phyloP scores from a whole-genome alignment of 2,329 filamentous ascomycete genomes.

The Aspergillus sp. region DNA sequence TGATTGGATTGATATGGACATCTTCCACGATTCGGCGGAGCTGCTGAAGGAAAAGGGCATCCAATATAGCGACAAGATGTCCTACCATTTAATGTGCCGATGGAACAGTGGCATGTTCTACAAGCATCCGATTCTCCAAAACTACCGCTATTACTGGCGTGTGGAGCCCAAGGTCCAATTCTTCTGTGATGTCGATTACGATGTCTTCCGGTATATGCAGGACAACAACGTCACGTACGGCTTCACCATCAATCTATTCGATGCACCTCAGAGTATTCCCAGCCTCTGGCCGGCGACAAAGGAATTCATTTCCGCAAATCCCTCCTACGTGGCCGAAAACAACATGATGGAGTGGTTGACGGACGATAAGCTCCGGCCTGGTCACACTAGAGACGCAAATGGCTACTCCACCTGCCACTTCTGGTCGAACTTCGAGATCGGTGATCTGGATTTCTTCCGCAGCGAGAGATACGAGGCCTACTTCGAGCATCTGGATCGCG shows the following conservation, averaged over 20 bases:
- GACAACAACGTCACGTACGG: constrained; percentile 99
- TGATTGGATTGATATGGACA: constrained; percentile 80
- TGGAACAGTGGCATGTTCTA: constrained; percentile 99
- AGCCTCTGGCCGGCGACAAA: constrained; percentile 91
- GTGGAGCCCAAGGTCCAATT: constrained; percentile 98
- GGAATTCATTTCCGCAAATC: constrained; percentile 80
- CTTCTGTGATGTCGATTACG: constrained; percentile 98
- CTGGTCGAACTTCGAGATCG: constrained; percentile 98
- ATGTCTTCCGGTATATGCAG: constrained; percentile 95
- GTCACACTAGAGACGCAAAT: constrained; percentile 71
- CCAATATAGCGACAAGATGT: constrained; percentile 80
- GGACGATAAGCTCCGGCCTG: constrained; percentile 66
- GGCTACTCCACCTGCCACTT: constrained; percentile 98
- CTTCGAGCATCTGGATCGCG: constrained; percentile 87
- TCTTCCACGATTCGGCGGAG: constrained; percentile 76
- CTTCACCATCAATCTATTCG: constrained; percentile 96
- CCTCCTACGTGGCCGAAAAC: constrained; percentile 70
- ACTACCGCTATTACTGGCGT: constrained; percentile 92
- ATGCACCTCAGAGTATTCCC: constrained; percentile 76
- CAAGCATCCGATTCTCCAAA: constrained; percentile 77
- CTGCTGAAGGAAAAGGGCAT: constrained; percentile 76
- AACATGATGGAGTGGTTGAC: constrained; percentile 84
- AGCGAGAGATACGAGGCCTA: constrained; percentile 88
- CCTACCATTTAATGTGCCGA: constrained; percentile 97
- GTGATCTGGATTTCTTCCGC: constrained; percentile 85